Base-by-base conservation (phyloP, 306 rosid species). In the Castanea sativa region DNA sequence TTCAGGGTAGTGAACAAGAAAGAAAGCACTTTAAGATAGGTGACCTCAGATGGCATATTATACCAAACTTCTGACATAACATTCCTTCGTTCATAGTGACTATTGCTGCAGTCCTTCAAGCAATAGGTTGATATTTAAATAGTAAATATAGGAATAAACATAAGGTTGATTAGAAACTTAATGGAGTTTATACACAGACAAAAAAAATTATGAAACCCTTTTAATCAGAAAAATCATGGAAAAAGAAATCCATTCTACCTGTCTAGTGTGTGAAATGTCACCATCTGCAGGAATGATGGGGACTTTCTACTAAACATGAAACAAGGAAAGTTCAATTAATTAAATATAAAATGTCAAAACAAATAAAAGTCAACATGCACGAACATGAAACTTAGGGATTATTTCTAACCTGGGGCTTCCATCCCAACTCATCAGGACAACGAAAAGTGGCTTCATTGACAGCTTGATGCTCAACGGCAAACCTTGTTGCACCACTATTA, bases 371-470 rank as follows among this genome's bases (percentile, higher is more conserved):
- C 64, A 16, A 21, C 19, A 59, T 11, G 43, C 35, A 16, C 18
- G 51, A 35, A 73, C 23, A 53, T 10, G 52, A 52, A 73, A 73
- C 15, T 16, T 15, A 12, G 23, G 21, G 3, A 32, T 12, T 27
- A 29, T 45, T 2, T 15, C 78, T n/a, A 38, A 92, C 98, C 98
- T 90, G 96, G 35, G 99, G 99, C 79, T 95, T 93, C 98, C 99
- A 93, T 82, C 98, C 98, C 94, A 91, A 63, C 83, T 95, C 98
- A 82, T 95, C 99, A 43, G 96, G 99, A 87, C 98, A 93, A 64
- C 97, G 90, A 69, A 93, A 93, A 55, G 98, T 91, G 67, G 99
- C 98, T 74, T 95, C 99, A 61, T 95, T 95, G 76, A 90, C 88
- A 69, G 98, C 99, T 87, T 89, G 99, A n/a, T 83, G 92, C 91